phyloP scores from a whole-genome alignment of 345 rosid species.

The Odontarrhena argentea region DNA sequence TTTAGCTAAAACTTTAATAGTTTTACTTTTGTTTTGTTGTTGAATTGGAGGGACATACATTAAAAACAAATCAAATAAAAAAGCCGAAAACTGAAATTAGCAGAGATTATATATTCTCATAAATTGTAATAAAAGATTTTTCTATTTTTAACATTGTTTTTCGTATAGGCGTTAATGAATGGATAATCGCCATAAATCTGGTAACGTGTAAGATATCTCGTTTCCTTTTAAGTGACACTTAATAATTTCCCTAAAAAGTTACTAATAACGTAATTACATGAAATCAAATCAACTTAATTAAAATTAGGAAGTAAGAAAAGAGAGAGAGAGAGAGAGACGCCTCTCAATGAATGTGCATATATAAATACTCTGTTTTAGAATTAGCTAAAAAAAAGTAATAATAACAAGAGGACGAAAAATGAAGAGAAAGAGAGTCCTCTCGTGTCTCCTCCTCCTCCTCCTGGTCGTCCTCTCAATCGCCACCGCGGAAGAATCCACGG shows the following conservation, averaged over 20 bases:
- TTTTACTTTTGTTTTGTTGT: background rate
- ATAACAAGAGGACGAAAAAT: conserved; percentile 31
- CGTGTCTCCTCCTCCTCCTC: conserved; percentile 14
- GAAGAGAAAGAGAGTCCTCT: conserved; percentile 20
- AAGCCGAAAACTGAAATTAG: background rate
- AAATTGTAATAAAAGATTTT: too few species aligned
- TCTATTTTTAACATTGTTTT: too few species aligned
- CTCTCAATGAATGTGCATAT: background rate
- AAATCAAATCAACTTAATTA: too few species aligned
- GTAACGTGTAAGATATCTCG: too few species aligned
- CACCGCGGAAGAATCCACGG: conserved; percentile 26
- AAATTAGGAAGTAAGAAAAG: background rate
- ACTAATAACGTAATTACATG: too few species aligned
- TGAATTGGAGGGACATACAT: background rate
- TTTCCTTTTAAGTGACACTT: too few species aligned
- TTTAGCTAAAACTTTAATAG: conserved; percentile 12
- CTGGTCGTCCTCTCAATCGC: conserved; percentile 10
- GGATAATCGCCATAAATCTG: too few species aligned
- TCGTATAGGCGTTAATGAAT: too few species aligned
- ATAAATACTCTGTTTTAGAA: conserved; percentile 37
- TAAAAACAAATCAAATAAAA: background rate
- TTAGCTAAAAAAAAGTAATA: conserved; percentile 13
- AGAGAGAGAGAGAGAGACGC: conserved; percentile 19
- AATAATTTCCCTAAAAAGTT: background rate
- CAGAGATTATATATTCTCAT: too few species aligned